These are phyloP conservation scores for Lactarius tabidus DNA, from an alignment of 768 basidiomycete genomes.

Conservation along the genomic window DNA sequence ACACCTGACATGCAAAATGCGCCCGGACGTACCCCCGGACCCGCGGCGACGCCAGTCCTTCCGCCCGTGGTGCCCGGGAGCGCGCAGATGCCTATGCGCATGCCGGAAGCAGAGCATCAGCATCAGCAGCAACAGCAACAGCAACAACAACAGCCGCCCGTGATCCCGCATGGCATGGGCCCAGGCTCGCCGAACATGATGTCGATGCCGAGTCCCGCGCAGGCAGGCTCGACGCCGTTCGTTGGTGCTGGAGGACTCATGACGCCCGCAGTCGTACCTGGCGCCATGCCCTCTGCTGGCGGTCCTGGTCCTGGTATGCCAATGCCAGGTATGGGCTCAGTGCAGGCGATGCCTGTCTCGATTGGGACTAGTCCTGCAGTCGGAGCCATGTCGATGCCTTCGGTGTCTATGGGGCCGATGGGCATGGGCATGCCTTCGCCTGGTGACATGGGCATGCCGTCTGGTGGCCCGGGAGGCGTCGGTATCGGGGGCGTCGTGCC, in stretches of 20 bases:
- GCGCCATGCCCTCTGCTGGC: not conserved
- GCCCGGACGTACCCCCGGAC: not conserved
- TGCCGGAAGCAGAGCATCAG: conserved; percentile 15
- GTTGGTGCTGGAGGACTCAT: not conserved
- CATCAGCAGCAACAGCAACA: not conserved
- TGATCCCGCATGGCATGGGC: not conserved
- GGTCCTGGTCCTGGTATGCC: no score
- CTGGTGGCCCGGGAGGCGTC: no score
- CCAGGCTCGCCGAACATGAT: not conserved
- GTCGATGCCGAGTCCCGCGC: conserved; percentile 13
- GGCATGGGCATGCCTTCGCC: conserved; percentile 9
- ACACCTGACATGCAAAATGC: conserved; percentile 14
- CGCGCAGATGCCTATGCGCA: conserved; percentile 14
- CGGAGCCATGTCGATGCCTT: conserved; percentile 6
- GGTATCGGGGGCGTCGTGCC: conserved; percentile 20
- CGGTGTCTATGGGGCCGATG: not conserved
- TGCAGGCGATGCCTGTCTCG: not conserved
- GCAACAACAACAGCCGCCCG: not conserved
- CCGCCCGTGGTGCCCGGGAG: not conserved
- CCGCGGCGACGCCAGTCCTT: not conserved
- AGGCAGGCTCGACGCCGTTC: conserved; percentile 18
- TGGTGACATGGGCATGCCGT: conserved; percentile 25
- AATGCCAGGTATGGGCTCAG: not conserved
- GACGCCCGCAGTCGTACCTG: not conserved
- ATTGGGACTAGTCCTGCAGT: not conserved